A percentile compares a stretch with the other conserved stretches of the same genome.
These are phyloP conservation scores for Sodiomyces alkalinus DNA, from an alignment of 2,329 filamentous ascomycete genomes.

Conservation along the genomic window DNA sequence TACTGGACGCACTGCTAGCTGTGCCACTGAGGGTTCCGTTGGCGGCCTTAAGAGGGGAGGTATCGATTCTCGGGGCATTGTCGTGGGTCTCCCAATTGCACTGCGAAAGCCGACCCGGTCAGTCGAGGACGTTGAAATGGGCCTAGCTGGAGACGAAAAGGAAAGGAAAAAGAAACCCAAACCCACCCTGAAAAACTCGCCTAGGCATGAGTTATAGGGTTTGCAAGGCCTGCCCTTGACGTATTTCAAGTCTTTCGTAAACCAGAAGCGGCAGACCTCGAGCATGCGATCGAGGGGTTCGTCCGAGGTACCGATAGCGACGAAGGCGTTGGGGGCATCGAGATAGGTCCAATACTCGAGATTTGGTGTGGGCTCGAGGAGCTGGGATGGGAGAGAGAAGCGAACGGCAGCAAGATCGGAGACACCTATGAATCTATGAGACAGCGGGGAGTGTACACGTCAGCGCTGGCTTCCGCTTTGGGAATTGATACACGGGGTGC, in stretches of 20 bases:
- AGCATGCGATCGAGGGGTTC: slow-evolving; percentile 89
- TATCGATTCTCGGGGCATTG: slow-evolving; percentile 50
- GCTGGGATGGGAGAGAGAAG: slow-evolving; percentile 88
- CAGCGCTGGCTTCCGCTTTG: too few relatives aligned
- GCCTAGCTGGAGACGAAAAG: too few relatives aligned
- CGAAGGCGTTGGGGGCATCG: slow-evolving; percentile 83
- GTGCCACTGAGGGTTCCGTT: slow-evolving; percentile 16
- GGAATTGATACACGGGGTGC: too few relatives aligned
- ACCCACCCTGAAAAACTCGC: slow-evolving; percentile 88
- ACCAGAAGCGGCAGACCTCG: slow-evolving; percentile 91
- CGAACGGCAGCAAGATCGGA: slow-evolving; percentile 89
- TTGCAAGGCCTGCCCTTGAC: slow-evolving; percentile 98
- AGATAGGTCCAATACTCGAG: slow-evolving; percentile 99
- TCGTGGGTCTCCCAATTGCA: slow-evolving; percentile 94
- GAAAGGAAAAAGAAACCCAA: too few relatives aligned
- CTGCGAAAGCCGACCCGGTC: slow-evolving; percentile 25
- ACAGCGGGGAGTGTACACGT: slow-evolving; percentile 9
- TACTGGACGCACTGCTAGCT: slow-evolving; percentile 28
- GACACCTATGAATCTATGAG: slow-evolving; percentile 80
- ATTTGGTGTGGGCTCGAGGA: slow-evolving; percentile 91
- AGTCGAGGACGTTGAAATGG: slow-evolving; percentile 6
- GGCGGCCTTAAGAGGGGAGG: slow-evolving; percentile 21
- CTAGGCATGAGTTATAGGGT: slow-evolving; percentile 92
- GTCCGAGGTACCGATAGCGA: slow-evolving; percentile 72
- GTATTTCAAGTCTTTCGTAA: slow-evolving; percentile 98